Percentiles rank a stretch among this genome's conserved stretches.
phyloP scores from a whole-genome alignment of 208 protist genomes.

The Novymonas esmeraldas region DNA sequence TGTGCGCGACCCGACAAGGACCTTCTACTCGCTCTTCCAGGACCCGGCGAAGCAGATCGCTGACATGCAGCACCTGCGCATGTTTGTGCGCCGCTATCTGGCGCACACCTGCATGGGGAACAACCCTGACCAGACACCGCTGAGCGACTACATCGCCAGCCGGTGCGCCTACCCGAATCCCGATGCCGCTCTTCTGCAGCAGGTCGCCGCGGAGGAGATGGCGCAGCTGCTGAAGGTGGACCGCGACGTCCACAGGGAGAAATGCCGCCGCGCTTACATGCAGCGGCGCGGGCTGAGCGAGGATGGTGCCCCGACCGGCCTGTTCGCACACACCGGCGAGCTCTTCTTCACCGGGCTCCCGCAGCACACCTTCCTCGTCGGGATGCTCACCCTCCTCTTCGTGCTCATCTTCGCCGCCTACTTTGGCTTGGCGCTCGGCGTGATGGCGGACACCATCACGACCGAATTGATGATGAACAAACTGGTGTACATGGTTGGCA shows the following conservation, averaged over 20 bases:
- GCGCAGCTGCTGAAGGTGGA: too few relatives aligned
- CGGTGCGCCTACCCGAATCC: too few relatives aligned
- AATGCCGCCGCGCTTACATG: neutral
- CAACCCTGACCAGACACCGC: constrained; percentile 64
- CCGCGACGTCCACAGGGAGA: neutral
- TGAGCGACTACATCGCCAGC: too few relatives aligned
- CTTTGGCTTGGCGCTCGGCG: constrained; percentile 1
- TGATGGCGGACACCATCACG: constrained; percentile 3
- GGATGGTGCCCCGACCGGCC: constrained; percentile 21
- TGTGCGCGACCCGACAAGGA: constrained; percentile 47
- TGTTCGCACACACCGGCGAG: constrained; percentile 55
- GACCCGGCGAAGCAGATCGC: constrained; percentile 43
- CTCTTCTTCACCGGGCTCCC: constrained; percentile 65
- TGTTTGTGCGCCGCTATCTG: constrained; percentile 82
- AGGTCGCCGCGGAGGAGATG: too few relatives aligned
- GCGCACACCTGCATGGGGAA: constrained; percentile 76
- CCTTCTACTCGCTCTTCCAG: constrained; percentile 68
- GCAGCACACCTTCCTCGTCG: constrained; percentile 44
- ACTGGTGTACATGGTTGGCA: neutral
- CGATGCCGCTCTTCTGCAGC: too few relatives aligned
- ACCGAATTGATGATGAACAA: neutral
- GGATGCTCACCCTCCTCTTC: constrained; percentile 40
- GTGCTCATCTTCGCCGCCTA: constrained; percentile 13
- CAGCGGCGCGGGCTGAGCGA: neutral
- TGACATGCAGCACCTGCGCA: constrained; percentile 85